These are phyloP conservation scores for Fraxinus platypoda DNA, from an alignment of 305 asterid genomes.

Conservation along the genomic window DNA sequence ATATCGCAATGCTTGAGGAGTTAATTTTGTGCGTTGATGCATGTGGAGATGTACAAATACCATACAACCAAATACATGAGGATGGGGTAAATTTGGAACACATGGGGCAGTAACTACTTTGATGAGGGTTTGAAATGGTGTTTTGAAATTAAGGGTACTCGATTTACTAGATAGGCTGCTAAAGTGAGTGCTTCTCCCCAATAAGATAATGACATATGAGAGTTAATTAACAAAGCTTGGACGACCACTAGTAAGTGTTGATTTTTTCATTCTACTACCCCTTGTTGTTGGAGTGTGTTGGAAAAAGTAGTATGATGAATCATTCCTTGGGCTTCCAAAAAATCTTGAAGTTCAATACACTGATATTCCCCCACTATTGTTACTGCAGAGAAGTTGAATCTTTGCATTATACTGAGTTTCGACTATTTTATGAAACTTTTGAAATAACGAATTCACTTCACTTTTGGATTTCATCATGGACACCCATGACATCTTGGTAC, in stretches of 20 bases:
- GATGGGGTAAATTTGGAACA: too few species aligned
- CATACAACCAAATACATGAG: too few species aligned
- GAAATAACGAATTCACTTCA: not conserved
- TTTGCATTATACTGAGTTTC: not conserved
- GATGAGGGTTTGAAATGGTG: not conserved
- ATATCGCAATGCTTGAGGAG: not conserved
- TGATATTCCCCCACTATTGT: not conserved
- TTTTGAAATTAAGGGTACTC: not conserved
- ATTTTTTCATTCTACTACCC: not conserved
- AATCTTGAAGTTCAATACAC: not conserved
- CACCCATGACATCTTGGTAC: not conserved
- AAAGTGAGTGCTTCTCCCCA: conserved; percentile 8
- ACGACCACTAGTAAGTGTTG: not conserved
- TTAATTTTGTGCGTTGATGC: too few species aligned
- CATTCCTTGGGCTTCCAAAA: not conserved
- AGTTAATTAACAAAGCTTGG: not conserved
- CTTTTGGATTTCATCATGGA: not conserved
- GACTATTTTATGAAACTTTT: not conserved
- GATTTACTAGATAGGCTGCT: not conserved
- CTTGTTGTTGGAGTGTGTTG: not conserved
- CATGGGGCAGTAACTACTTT: not conserved
- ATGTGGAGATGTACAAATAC: too few species aligned
- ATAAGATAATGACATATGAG: not conserved
- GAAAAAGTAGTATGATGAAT: not conserved
- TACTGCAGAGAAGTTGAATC: not conserved